A percentile compares a stretch with the other conserved stretches of the same genome.
phyloP scores from a whole-genome alignment of 192 early-diverging fungal species.

The Coemansia erecta region DNA sequence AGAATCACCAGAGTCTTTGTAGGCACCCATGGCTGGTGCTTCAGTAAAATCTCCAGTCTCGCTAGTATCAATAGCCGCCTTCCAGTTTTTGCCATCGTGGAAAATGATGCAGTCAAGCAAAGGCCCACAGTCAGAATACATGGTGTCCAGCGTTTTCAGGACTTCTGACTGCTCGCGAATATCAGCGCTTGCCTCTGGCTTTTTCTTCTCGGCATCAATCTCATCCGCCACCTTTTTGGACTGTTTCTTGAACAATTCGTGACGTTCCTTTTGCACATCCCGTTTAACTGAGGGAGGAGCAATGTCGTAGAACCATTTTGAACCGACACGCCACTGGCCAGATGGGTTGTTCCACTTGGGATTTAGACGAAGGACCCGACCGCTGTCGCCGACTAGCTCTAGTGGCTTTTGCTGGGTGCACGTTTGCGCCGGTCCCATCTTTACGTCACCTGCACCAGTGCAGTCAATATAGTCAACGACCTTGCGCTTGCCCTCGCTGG shows the following conservation, averaged over 20 bases:
- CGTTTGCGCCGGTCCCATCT: constrained; percentile 53
- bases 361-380: constrained; percentile 69
- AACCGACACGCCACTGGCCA: constrained; percentile 79
- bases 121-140: constrained; percentile 76
- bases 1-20: constrained; percentile 67
- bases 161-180: constrained; percentile 59
- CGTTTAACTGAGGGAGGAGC: constrained; percentile 56
- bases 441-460: constrained; percentile 79
- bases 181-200: constrained; percentile 9
- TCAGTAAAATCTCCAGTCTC: constrained; percentile 73
- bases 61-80: constrained; percentile 74
- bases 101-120: constrained; percentile 81
- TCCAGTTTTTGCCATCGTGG: constrained; percentile 86
- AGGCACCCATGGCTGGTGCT: constrained; percentile 70
- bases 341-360: constrained; percentile 75
- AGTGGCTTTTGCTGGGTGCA: constrained; percentile 41
- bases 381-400: constrained; percentile 67
- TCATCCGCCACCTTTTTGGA: constrained; percentile 25
- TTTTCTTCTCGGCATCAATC: constrained; percentile 13
- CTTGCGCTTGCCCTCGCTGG: constrained; percentile 86
- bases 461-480: constrained; percentile 93
- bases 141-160: constrained; percentile 58
- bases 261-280: constrained; percentile 55
- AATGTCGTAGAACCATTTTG: constrained; percentile 75
- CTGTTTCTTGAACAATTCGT: constrained; percentile 24